Percentiles rank a stretch among this genome's conserved stretches.
Conservation (phyloP, 2,329 filamentous ascomycete genomes). For the Botrytis porri region DNA sequence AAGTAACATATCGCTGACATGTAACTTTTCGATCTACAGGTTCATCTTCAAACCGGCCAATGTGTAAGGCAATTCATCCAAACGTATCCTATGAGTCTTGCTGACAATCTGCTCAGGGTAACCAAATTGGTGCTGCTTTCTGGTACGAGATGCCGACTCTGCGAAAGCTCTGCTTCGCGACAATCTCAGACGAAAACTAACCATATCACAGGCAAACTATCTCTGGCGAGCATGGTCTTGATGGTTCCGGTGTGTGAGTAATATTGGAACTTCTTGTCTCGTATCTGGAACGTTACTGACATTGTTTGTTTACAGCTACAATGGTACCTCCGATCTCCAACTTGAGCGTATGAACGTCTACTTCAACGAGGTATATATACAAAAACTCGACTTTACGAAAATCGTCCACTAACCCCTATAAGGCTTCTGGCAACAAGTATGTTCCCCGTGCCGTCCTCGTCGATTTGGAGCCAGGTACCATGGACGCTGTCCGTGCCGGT, state of each 20-base stretch:
- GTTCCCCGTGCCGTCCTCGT: slow-evolving; percentile 98
- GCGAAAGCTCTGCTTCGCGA: slow-evolving; percentile 36
- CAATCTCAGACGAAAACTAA: slow-evolving; percentile 40
- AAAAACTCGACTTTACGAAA: neutral
- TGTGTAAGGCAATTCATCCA: slow-evolving; percentile 67
- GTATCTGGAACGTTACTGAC: slow-evolving; percentile 33
- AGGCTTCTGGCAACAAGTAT: slow-evolving; percentile 98
- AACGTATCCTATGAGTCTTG: slow-evolving; percentile 9
- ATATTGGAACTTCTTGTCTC: neutral
- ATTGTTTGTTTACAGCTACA: slow-evolving; percentile 64
- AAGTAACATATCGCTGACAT: slow-evolving; percentile 52
- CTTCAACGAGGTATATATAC: slow-evolving; percentile 76
- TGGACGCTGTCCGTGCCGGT: slow-evolving; percentile 97
- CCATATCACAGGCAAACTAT: slow-evolving; percentile 65
- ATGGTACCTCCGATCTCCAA: slow-evolving; percentile 97
- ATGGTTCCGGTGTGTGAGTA: slow-evolving; percentile 91
- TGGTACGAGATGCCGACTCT: slow-evolving; percentile 58
- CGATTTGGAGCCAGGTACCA: slow-evolving; percentile 98
- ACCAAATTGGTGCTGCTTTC: slow-evolving; percentile 99
- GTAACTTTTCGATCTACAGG: slow-evolving; percentile 58
- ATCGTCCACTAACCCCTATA: slow-evolving; percentile 35
- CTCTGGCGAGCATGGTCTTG: slow-evolving; percentile 91
- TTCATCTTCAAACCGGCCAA: slow-evolving; percentile 99
- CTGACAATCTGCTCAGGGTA: slow-evolving; percentile 65
- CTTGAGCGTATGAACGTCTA: slow-evolving; percentile 99